These are phyloP conservation scores for Lactarius evosmus DNA, from an alignment of 768 basidiomycete species.

Conservation along the genomic window DNA sequence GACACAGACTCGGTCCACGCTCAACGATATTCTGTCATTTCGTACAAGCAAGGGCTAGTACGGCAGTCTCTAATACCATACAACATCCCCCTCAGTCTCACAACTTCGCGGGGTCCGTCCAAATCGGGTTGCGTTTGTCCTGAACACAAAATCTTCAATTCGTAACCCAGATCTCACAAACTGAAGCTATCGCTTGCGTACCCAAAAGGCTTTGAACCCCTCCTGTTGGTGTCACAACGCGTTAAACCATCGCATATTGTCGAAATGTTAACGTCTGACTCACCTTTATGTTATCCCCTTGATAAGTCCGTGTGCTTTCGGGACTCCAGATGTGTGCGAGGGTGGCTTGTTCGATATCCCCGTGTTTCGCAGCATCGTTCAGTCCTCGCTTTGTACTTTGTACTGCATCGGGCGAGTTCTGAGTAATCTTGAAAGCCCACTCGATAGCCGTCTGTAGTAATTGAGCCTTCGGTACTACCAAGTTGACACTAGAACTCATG, in stretches of 20 bases:
- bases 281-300: slow-evolving; percentile 69
- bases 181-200: slow-evolving; percentile 33
- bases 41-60: not conserved
- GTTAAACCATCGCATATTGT: not conserved
- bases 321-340: slow-evolving; percentile 43
- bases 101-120: slow-evolving; percentile 58
- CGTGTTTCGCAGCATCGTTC: slow-evolving; percentile 47
- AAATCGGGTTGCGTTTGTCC: slow-evolving; percentile 49
- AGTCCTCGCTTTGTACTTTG: slow-evolving; percentile 73
- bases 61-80: not conserved
- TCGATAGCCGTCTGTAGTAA: slow-evolving; percentile 61
- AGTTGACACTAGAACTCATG: slow-evolving; percentile 55
- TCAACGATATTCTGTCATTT: not conserved
- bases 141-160: not conserved
- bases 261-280: slow-evolving; percentile 26
- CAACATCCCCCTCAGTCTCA: slow-evolving; percentile 28
- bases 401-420: slow-evolving; percentile 77
- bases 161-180: not conserved
- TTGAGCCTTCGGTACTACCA: slow-evolving; percentile 53
- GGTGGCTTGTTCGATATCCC: slow-evolving; percentile 52
- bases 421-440: slow-evolving; percentile 54
- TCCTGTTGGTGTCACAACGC: slow-evolving; percentile 43
- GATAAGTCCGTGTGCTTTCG: slow-evolving; percentile 52
- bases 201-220: slow-evolving; percentile 71
- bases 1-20: too few species aligned